Evolutionary conservation across 2,329 filamentous ascomycete genomes (phyloP).

Genomic region (Botryotinia calthae): DNA sequence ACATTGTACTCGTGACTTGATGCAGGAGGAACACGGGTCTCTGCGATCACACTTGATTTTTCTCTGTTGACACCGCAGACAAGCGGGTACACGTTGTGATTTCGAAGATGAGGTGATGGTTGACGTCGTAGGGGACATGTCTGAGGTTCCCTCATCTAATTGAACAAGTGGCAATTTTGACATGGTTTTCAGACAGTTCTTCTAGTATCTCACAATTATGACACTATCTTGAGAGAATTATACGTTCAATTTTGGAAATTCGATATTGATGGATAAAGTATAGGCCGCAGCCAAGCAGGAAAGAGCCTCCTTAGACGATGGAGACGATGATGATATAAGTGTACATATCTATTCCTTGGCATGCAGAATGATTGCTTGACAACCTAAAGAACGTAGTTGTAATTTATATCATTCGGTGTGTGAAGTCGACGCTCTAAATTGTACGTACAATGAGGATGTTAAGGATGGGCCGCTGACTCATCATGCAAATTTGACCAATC

Average conservation of each 20-base stretch:
- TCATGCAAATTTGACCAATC: neutral
- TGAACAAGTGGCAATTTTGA: neutral
- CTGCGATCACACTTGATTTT: constrained; percentile 74
- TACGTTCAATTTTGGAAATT: neutral
- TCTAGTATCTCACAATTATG: neutral
- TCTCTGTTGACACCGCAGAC: constrained; percentile 71
- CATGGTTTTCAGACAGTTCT: neutral
- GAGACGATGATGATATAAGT: neutral
- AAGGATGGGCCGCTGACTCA: neutral
- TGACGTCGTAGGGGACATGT: neutral
- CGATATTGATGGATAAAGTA: neutral
- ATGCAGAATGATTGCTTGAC: neutral
- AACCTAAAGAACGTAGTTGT: neutral
- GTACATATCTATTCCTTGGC: neutral
- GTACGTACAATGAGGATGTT: neutral
- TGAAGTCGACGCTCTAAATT: neutral
- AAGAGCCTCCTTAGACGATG: neutral
- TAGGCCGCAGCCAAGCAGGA: neutral
- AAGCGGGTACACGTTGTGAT: constrained; percentile 46
- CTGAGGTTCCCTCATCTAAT: neutral
- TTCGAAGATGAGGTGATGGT: constrained; percentile 17
- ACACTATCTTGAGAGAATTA: neutral
- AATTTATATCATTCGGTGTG: neutral
- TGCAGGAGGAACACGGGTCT: constrained; percentile 68
- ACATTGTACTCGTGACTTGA: constrained; percentile 61